Conservation (phyloP, 108 stramenopile genomes). For the Chaetoceros muelleri region DNA sequence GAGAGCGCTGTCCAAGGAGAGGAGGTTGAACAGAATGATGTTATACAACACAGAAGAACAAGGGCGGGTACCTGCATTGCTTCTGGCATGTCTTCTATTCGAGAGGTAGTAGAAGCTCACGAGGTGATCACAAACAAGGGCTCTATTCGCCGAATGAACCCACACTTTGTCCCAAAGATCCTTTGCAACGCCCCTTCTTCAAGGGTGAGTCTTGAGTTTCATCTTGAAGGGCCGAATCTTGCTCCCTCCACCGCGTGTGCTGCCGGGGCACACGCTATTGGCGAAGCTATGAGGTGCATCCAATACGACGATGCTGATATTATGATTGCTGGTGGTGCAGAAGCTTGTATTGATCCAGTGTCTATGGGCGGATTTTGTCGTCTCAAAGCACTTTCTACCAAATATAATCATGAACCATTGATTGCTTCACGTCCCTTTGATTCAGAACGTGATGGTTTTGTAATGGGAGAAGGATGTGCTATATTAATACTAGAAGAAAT, state of each 20-base stretch:
- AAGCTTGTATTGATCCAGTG: slow-evolving; percentile 87
- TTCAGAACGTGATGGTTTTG: slow-evolving; percentile 77
- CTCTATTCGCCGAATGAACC: slow-evolving; percentile 40
- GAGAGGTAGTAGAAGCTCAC: slow-evolving; percentile 52
- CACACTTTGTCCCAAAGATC: slow-evolving; percentile 93
- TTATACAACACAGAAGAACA: slow-evolving; percentile 11
- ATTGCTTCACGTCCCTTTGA: slow-evolving; percentile 85
- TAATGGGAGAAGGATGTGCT: slow-evolving; percentile 91
- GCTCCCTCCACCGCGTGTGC: slow-evolving; percentile 90
- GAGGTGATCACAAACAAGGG: slow-evolving; percentile 20
- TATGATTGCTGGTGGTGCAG: slow-evolving; percentile 92
- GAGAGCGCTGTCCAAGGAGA: no score
- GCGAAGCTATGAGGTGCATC: slow-evolving; percentile 84
- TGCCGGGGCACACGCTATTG: slow-evolving; percentile 87
- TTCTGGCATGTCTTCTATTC: slow-evolving; percentile 85
- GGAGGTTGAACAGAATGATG: slow-evolving; percentile 8
- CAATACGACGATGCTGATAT: slow-evolving; percentile 74
- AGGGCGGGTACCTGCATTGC: slow-evolving; percentile 70
- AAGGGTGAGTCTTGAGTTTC: slow-evolving; percentile 52
- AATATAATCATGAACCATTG: slow-evolving; percentile 32
- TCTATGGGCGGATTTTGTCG: slow-evolving; percentile 87
- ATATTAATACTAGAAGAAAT: slow-evolving; percentile 85
- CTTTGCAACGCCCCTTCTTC: slow-evolving; percentile 87
- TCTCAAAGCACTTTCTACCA: slow-evolving; percentile 73
- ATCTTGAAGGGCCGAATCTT: slow-evolving; percentile 77